Evolutionary conservation across 2,329 filamentous ascomycete species (phyloP).

Genomic region (Venturiaceae sp.): DNA sequence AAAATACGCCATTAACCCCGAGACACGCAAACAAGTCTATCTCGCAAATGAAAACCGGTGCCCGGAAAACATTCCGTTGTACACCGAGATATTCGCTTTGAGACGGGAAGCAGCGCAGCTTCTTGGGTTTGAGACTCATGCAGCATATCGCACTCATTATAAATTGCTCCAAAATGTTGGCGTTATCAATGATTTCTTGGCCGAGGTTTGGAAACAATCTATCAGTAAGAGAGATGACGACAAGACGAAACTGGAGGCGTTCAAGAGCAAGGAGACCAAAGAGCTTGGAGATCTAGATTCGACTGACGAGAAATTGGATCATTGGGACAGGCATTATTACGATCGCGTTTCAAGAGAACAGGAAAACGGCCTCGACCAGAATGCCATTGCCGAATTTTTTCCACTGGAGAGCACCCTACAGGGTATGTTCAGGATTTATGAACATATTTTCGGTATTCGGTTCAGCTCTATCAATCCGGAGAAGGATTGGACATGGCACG

Average conservation of each 20-base stretch:
- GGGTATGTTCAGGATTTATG: conserved; percentile 48
- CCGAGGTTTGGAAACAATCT: conserved; percentile 32
- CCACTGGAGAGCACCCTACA: conserved; percentile 38
- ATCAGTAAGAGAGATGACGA: conserved; percentile 28
- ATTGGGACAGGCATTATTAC: conserved; percentile 44
- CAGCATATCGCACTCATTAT: conserved; percentile 41
- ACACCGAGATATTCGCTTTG: conserved; percentile 36
- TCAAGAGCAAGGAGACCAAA: conserved; percentile 40
- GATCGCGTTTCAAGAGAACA: conserved; percentile 39
- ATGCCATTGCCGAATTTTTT: conserved; percentile 41
- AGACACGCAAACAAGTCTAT: conserved; percentile 31
- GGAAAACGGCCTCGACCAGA: conserved; percentile 37
- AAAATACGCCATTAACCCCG: conserved; percentile 37
- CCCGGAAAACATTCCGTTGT: conserved; percentile 33
- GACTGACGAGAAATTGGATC: conserved; percentile 36
- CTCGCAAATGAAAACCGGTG: not conserved
- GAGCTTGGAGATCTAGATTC: conserved; percentile 16
- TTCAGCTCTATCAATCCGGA: conserved; percentile 39
- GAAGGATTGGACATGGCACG: conserved; percentile 41
- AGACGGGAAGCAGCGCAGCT: conserved; percentile 41
- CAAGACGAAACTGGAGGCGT: conserved; percentile 28
- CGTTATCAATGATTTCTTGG: conserved; percentile 40
- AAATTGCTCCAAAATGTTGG: conserved; percentile 44
- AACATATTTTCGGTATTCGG: conserved; percentile 42
- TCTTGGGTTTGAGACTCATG: conserved; percentile 40